Base-by-base conservation (phyloP, 2,329 filamentous ascomycete genomes). In the Huntiella bhutanensis region DNA sequence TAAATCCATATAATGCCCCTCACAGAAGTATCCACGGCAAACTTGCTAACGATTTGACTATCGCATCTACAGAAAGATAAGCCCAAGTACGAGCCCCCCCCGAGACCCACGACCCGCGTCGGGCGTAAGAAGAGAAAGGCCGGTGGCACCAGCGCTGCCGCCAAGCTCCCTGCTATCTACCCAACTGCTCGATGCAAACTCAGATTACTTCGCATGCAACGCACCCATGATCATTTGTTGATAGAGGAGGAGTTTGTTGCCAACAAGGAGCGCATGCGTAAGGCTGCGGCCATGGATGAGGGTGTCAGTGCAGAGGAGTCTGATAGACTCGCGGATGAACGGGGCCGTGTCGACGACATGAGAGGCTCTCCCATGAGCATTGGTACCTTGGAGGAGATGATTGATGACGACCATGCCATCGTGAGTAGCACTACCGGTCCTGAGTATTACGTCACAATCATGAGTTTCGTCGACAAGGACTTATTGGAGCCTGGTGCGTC, bases 391-490 rank as follows among this genome's bases (percentile, higher is more conserved):
- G 91, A 98, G 64, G 91, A 98, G 68, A 82, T 98, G 69, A 98
- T 98, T 59, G 91, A 98, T 58, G 91, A 98, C 61, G 91, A 98
- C 66, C 91, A 98, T 58, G 91, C 91, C 52, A 98, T 98, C 58
- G 91, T 98, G 33, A 95, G 87, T 13, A 94, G 86, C 61, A 92
- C 91, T 1, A 96, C 91, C 5, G 91, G 91, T 0, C 91, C 91
- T 1, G 91, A 98, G 63, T 98, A 94, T 72, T 98, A 96, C 62
- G 91, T 98, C 54, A 95, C 87, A 55, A 98, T 98, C 73, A 96
- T 96, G 91, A 95, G 88, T 47, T 98, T 98, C 58, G 91, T 98
- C 54, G 91, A 98, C 70, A 98, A 98, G 66, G 91, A 98, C 58
- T 75, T 98, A 3, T 73, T 98, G 38, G 91, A 98, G 64, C 91